These are phyloP conservation scores for Penicillium palitans DNA, from an alignment of 2,329 filamentous ascomycete species.

Conservation along the genomic window DNA sequence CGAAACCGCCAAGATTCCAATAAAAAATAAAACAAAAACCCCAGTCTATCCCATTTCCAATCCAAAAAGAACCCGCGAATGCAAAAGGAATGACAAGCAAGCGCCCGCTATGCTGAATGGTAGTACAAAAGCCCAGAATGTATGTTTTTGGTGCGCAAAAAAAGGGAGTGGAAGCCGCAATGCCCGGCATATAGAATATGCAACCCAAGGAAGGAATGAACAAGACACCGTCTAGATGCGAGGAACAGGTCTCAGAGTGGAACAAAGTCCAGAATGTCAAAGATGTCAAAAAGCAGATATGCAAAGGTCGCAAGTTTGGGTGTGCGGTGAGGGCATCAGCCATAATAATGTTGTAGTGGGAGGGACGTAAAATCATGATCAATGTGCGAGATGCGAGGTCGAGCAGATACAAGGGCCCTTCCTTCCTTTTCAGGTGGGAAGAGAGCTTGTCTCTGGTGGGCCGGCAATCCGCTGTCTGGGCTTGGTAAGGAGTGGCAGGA, in stretches of 20 bases:
- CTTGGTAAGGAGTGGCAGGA: constrained; percentile 31
- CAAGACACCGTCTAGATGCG: constrained; percentile 38
- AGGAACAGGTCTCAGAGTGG: constrained; percentile 22
- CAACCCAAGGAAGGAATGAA: constrained; percentile 35
- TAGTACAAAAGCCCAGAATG: constrained; percentile 36
- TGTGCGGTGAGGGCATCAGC: constrained; percentile 30
- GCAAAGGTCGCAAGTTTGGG: constrained; percentile 18
- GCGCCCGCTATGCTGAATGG: constrained; percentile 39
- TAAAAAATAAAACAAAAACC: constrained; percentile 16
- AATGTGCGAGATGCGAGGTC: constrained; percentile 1
- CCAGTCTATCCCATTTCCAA: constrained; percentile 28
- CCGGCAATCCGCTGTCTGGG: constrained; percentile 16
- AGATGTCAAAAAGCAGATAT: constrained; percentile 12
- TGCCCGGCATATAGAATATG: constrained; percentile 30
- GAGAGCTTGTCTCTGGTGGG: constrained; percentile 8
- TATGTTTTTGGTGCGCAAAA: constrained; percentile 6
- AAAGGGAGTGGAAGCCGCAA: constrained; percentile 36
- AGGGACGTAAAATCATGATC: constrained; percentile 38
- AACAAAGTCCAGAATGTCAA: not conserved
- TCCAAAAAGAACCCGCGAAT: constrained; percentile 32
- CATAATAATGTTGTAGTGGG: constrained; percentile 27
- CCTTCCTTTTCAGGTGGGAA: constrained; percentile 24
- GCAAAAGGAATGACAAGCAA: constrained; percentile 41
- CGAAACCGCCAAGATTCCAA: constrained; percentile 10
- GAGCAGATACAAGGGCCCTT: constrained; percentile 7